These are phyloP conservation scores for Fraxinus paxiana DNA, from an alignment of 305 asterid species.

Conservation along the genomic window DNA sequence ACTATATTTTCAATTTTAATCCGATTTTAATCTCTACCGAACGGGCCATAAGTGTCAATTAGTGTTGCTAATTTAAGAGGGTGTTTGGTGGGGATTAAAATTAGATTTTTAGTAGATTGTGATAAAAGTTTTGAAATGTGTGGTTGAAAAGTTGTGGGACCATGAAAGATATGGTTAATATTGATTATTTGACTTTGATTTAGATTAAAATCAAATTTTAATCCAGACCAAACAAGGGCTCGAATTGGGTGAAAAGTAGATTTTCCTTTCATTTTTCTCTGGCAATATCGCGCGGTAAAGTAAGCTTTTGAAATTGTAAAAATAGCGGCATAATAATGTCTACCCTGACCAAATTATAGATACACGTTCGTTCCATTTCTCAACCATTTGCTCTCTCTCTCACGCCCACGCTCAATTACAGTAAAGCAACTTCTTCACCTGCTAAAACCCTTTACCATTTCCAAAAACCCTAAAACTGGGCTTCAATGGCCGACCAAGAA, in stretches of 20 bases:
- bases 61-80: no score
- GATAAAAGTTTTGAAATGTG: no score
- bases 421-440: conserved; percentile 7
- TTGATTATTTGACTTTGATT: no score
- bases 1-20: no score
- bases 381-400: background rate
- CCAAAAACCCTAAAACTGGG: conserved; percentile 1
- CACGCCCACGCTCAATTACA: background rate
- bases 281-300: background rate
- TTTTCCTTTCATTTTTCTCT: background rate
- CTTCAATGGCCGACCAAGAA: conserved; percentile 41
- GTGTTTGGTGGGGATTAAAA: no score
- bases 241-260: background rate
- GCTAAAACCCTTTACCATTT: conserved; percentile 13
- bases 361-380: background rate
- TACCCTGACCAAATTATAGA: background rate
- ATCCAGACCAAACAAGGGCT: no score
- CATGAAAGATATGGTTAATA: no score
- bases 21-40: no score
- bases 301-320: conserved; percentile 29
- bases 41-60: no score
- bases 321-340: conserved; percentile 34
- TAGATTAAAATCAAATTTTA: no score
- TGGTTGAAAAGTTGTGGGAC: no score
- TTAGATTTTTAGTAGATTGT: no score